Evolutionary conservation across 129 eudicot species (phyloP), one percentile per base, ranked within the genome.

Genomic region (Arctium lappa): DNA sequence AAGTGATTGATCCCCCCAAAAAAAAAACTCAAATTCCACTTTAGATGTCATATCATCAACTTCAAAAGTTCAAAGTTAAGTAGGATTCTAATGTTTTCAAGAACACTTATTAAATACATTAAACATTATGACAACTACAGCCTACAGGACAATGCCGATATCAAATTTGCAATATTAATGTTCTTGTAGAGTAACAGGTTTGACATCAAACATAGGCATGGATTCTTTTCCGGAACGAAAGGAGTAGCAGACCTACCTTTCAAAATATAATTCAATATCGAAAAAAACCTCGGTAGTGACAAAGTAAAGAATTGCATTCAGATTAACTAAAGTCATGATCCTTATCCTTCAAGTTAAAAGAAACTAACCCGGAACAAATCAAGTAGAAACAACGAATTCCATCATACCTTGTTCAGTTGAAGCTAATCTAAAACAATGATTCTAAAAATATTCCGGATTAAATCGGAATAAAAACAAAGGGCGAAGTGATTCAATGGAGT

Each of bases 171-270:
- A 9, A 5, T 2, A 37, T 18, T 34, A 37, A 9, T 18, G 46
- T 36, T 66, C 31, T 8, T 29, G 71, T 34, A 56, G 33, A 27
- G 81, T 36, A 66, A 13, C 73, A 27, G 16, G 65, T 63, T 78
- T 65, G 13, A 42, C 18, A 79, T 70, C 76, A 79, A 69, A 32
- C 76, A 70, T 80, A 80, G 8, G 15, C 82, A 68, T 34, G 10
- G 48, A 27, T 39, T 77, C 36, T 46, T 75, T 44, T 16, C 73
- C 31, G 15, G 40, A 69, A 69, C 9, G 16, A n/a, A 12, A 70
- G 36, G 2, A 40, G 46, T 8, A 40, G 46, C 10, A 40, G 46
- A 40, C 46, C 46, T 27, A 65, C 31, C 33, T 65, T 22, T n/a
- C 5, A 69, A 30, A 3, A 30, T 31, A 69, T 69, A 69, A 33